These are phyloP conservation scores for Candida mesenterica DNA, from an alignment of 1,139 yeast genomes.

Conservation along the genomic window DNA sequence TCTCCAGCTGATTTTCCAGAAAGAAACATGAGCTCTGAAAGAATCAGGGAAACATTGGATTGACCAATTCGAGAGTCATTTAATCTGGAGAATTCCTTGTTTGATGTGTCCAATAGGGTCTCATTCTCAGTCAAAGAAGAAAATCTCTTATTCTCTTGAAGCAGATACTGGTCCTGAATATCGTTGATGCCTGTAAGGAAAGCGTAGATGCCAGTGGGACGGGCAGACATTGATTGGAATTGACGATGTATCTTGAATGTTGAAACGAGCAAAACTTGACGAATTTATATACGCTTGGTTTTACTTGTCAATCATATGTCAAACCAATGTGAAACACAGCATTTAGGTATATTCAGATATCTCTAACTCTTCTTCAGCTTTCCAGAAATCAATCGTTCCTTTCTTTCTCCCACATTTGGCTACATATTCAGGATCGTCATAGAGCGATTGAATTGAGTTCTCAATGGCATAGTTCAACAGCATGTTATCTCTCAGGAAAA, in stretches of 20 bases:
- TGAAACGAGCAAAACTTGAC: no score
- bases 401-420: conserved; percentile 4
- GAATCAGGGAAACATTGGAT: neutral
- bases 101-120: neutral
- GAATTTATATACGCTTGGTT: no score
- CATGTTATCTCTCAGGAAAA: conserved; percentile 32
- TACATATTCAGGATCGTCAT: conserved; percentile 16
- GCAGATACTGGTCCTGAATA: no score
- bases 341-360: neutral
- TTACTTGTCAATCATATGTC: no score
- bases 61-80: neutral
- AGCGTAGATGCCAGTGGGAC: no score
- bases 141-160: no score
- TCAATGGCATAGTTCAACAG: conserved; percentile 19
- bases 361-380: neutral
- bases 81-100: neutral
- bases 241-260: no score
- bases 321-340: no score
- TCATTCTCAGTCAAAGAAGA: no score
- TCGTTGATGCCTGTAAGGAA: no score
- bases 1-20: neutral
- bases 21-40: neutral
- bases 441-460: conserved; percentile 18
- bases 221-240: no score
- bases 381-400: conserved; percentile 1